A percentile compares a stretch with the other conserved stretches of the same genome.
Conservation (phyloP, 768 basidiomycete species). For the Pulveroboletus sp. region DNA sequence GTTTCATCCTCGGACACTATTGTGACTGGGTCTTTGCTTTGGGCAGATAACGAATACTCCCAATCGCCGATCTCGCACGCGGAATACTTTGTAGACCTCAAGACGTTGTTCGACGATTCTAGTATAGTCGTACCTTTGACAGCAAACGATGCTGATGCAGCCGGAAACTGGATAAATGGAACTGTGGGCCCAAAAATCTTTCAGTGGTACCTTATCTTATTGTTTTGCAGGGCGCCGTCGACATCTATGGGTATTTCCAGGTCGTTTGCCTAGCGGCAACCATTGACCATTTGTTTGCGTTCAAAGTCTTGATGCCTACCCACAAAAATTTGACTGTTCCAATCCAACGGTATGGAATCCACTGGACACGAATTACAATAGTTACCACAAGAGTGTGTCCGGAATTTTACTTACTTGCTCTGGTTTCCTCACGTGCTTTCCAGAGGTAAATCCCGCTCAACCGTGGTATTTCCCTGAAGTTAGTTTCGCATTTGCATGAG, state of each 20-base stretch:
- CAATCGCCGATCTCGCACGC: conserved; percentile 41
- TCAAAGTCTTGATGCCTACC: conserved; percentile 60
- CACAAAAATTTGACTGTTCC: conserved; percentile 78
- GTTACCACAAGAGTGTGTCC: conserved; percentile 47
- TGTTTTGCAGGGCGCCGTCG: conserved; percentile 55
- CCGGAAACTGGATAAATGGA: conserved; percentile 63
- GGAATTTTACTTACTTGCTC: not conserved
- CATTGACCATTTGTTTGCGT: not conserved
- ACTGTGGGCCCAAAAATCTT: conserved; percentile 39
- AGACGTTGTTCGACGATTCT: conserved; percentile 49
- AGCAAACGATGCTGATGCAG: conserved; percentile 63
- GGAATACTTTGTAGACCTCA: conserved; percentile 62
- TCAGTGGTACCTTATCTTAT: conserved; percentile 1
- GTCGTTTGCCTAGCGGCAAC: not conserved
- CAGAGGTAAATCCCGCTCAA: conserved; percentile 41
- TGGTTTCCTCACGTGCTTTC: conserved; percentile 32
- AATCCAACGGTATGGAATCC: conserved; percentile 62
- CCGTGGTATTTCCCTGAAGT: conserved; percentile 74
- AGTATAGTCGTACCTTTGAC: conserved; percentile 66
- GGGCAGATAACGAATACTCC: conserved; percentile 69
- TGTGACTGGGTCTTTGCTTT: not conserved
- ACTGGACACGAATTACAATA: conserved; percentile 58
- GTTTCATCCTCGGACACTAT: not conserved
- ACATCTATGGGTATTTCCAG: conserved; percentile 52
- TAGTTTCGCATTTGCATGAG: conserved; percentile 5